Base-by-base conservation (phyloP, 2,329 filamentous ascomycete species). In the Lecanosticta acicola region DNA sequence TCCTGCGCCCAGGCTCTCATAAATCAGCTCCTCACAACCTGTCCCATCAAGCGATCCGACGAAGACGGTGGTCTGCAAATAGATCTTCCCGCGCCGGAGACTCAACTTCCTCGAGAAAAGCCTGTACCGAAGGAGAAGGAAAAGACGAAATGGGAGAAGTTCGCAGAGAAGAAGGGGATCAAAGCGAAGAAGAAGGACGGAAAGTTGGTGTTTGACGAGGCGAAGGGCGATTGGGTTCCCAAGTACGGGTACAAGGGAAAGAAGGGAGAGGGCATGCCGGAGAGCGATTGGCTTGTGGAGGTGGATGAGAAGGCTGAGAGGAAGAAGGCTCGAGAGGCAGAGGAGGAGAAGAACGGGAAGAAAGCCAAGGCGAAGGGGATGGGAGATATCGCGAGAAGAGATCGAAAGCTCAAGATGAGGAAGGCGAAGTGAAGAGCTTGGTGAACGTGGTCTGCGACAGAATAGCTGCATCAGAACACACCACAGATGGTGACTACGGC, bases 131-230 rank as follows among this genome's bases (percentile, higher is more conserved):
- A 81, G 45, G 78, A 82, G 57, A 93, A 90, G 72, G 75, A 83
- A 46, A 84, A 84, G 57, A 97, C 91, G 48, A 95, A 89, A 68
- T 98, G 93, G 93, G 84, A 95, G 74, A 81, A 84, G 62, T 98
- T 98, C 72, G 93, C 93, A 37, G 85, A 83, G 68, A 94, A 94
- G 80, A 94, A 96, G 78, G 93, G 93, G 45, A 97, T 98, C 71
- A 87, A 85, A 73, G 81, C 83, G 69, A 94, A 90, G 79, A 85
- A 80, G 56, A 80, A 85, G 56, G 88, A 93, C 65, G 77, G 80
- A 67, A 85, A 95, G 71, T 71, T 90, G 59, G 81, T 84, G 46
- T 97, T 84, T 67, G 88, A 97, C 68, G 87, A 94, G 69, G 81
- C 77, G 48, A 85, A 74, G 24, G 85, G 87, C 55, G 86, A 93